phyloP scores from a whole-genome alignment of 2,329 filamentous ascomycete species.

The Aspergillus pseudotamarii region DNA sequence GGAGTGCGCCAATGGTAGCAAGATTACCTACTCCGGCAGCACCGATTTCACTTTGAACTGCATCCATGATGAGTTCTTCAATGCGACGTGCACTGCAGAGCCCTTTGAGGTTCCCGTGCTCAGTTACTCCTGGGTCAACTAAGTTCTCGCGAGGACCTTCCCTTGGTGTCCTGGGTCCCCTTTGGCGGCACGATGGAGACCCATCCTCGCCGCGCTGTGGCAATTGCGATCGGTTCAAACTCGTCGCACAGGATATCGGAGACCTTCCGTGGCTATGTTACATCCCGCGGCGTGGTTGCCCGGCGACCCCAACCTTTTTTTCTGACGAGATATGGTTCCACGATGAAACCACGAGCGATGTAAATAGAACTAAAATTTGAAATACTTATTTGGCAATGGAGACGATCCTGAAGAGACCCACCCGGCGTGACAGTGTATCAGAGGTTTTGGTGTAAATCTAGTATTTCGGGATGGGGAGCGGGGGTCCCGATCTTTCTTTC shows the following conservation, averaged over 20 bases:
- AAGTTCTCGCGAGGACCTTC: not conserved
- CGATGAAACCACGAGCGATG: not conserved
- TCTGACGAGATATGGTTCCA: not conserved
- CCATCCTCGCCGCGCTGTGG: not conserved
- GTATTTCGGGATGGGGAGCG: no score
- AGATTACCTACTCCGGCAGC: slow-evolving; percentile 30
- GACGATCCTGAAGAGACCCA: no score
- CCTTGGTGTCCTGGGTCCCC: not conserved
- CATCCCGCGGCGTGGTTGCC: not conserved
- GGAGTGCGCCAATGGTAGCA: slow-evolving; percentile 29
- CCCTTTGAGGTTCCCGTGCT: slow-evolving; percentile 30
- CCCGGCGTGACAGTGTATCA: no score
- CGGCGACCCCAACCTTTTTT: not conserved
- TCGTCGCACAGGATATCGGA: not conserved
- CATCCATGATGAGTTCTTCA: slow-evolving; percentile 29
- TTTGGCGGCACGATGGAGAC: not conserved
- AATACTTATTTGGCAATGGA: not conserved
- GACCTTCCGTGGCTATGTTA: not conserved
- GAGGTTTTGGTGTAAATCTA: no score
- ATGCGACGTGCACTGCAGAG: slow-evolving; percentile 31
- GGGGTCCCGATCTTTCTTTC: no score
- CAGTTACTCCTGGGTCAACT: slow-evolving; percentile 27
- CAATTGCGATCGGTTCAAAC: not conserved
- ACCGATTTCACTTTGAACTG: slow-evolving; percentile 28
- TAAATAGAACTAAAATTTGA: not conserved